phyloP scores from a whole-genome alignment of 805 yeast genomes.

The Yarrowia sp. region DNA sequence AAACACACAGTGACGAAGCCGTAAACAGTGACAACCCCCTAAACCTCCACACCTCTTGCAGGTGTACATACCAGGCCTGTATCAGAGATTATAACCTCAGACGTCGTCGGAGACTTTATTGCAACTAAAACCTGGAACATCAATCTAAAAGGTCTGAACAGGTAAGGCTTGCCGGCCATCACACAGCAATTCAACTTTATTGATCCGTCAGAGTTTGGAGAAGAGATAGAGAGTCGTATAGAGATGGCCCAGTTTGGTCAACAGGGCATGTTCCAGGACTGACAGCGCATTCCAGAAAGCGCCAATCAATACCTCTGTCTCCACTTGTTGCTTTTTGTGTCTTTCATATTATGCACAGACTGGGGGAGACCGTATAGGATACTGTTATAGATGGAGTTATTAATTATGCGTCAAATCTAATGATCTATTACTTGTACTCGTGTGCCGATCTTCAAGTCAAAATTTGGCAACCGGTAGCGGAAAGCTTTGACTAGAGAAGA shows the following conservation, averaged over 20 bases:
- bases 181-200: slow-evolving; percentile 11
- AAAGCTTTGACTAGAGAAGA: no score
- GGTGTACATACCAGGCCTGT: not conserved
- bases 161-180: not conserved
- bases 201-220: not conserved
- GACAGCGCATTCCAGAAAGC: no score
- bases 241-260: not conserved
- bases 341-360: not conserved
- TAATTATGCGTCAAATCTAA: not conserved
- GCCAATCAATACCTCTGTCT: no score
- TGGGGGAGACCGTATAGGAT: not conserved
- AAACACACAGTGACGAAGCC: no score
- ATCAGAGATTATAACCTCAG: not conserved
- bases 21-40: no score
- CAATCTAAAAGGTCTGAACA: not conserved
- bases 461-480: not conserved
- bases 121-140: not conserved
- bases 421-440: not conserved
- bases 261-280: no score
- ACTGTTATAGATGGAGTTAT: not conserved
- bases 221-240: not conserved
- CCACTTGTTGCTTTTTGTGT: not conserved
- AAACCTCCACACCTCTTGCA: not conserved
- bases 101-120: not conserved
- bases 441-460: not conserved